Percentiles rank a stretch among this genome's conserved stretches.
These are phyloP conservation scores for Trifolium repens DNA, from an alignment of 306 rosid genomes.

Conservation along the genomic window DNA sequence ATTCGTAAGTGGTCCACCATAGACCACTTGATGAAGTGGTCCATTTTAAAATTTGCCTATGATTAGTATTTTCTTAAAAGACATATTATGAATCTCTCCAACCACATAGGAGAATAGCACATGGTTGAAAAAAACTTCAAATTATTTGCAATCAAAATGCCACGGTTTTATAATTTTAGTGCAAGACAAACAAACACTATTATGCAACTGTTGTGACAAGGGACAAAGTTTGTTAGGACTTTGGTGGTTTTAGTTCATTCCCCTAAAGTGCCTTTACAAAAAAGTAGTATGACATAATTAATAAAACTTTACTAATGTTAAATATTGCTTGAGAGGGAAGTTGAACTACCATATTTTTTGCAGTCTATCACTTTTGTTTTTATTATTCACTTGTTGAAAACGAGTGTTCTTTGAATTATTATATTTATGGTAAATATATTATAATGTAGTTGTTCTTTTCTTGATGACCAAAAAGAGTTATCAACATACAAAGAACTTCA, in stretches of 20 bases:
- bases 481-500: conserved; percentile 24
- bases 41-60: neutral
- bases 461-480: conserved; percentile 4
- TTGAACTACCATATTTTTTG: conserved; percentile 3
- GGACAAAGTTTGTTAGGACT: conserved; percentile 9
- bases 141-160: conserved; percentile 26
- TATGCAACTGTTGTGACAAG: conserved; percentile 11
- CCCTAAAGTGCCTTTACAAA: conserved; percentile 26
- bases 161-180: conserved; percentile 5
- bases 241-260: neutral
- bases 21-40: too few species aligned
- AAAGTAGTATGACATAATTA: conserved; percentile 22
- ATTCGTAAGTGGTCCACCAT: too few species aligned
- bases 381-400: neutral
- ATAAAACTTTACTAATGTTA: neutral
- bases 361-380: neutral
- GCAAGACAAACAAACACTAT: conserved; percentile 12
- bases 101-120: conserved; percentile 34
- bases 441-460: neutral
- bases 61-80: conserved; percentile 22
- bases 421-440: neutral
- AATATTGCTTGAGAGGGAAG: neutral
- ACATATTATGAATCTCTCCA: neutral
- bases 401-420: neutral
- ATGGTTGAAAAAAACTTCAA: conserved; percentile 15